These are phyloP conservation scores for Lepidium aucheri DNA, from an alignment of 345 rosid species.

Conservation along the genomic window DNA sequence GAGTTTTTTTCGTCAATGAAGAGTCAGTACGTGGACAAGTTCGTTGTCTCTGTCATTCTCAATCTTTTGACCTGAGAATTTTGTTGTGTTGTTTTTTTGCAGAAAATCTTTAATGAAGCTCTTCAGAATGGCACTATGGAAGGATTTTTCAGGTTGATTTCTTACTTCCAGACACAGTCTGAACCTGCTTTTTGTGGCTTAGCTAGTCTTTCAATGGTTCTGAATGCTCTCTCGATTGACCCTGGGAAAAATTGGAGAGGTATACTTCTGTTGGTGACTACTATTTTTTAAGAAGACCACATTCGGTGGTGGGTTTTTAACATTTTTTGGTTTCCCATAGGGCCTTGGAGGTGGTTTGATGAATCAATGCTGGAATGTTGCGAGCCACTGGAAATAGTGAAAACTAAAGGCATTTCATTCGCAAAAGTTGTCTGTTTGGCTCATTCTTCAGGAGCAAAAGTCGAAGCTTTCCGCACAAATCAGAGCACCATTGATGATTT, in stretches of 20 bases:
- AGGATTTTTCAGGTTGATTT: slow-evolving; percentile 73
- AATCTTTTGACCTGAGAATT: background rate
- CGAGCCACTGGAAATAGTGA: slow-evolving; percentile 77
- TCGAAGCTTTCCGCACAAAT: slow-evolving; percentile 73
- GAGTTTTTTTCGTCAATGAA: background rate
- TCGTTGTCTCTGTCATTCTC: background rate
- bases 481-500: slow-evolving; percentile 72
- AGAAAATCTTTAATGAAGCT: slow-evolving; percentile 78
- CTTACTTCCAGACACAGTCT: slow-evolving; percentile 84
- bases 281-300: background rate
- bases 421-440: slow-evolving; percentile 89
- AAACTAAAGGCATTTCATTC: slow-evolving; percentile 76
- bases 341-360: slow-evolving; percentile 99
- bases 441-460: slow-evolving; percentile 89
- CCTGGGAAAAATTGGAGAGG: slow-evolving; percentile 89
- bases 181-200: slow-evolving; percentile 90
- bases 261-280: background rate
- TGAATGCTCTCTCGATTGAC: slow-evolving; percentile 87
- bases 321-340: slow-evolving; percentile 30
- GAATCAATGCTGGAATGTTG: slow-evolving; percentile 95
- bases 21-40: background rate
- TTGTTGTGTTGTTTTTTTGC: slow-evolving; percentile 5
- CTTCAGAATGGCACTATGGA: slow-evolving; percentile 90
- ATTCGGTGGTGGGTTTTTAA: background rate
- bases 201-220: slow-evolving; percentile 81